These are phyloP conservation scores for Pseudonitzschia multiseries DNA, from an alignment of 108 stramenopile species.

Conservation along the genomic window DNA sequence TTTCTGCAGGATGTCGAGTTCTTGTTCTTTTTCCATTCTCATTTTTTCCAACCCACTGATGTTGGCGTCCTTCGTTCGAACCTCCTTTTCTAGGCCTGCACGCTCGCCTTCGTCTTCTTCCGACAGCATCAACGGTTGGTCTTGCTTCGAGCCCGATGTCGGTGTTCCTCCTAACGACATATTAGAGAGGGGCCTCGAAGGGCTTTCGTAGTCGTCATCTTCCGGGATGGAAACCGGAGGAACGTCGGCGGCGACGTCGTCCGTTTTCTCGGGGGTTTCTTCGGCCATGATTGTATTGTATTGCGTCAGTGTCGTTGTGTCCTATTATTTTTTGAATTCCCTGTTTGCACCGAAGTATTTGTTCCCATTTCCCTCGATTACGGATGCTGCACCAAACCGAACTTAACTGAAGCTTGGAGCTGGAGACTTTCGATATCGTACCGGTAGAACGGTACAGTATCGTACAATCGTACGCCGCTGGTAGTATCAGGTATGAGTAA, in stretches of 20 bases:
- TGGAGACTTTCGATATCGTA: too few relatives aligned
- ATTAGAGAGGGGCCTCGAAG: background rate
- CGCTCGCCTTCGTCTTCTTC: slow-evolving; percentile 36
- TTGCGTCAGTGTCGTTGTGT: background rate
- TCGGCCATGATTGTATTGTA: background rate
- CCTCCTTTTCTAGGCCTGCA: slow-evolving; percentile 43
- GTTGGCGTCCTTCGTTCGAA: slow-evolving; percentile 44
- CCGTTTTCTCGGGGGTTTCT: slow-evolving; percentile 2
- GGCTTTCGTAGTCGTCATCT: background rate
- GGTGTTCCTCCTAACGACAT: background rate
- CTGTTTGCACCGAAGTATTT: background rate
- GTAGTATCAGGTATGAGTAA: too few relatives aligned
- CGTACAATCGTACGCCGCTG: too few relatives aligned
- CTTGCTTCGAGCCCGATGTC: background rate
- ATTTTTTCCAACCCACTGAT: slow-evolving; percentile 47
- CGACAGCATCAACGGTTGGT: slow-evolving; percentile 19
- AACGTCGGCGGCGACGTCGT: background rate
- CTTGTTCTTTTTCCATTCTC: slow-evolving; percentile 50
- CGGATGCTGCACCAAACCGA: too few relatives aligned
- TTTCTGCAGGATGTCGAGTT: slow-evolving; percentile 42
- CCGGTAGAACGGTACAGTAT: too few relatives aligned
- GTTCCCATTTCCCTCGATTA: too few relatives aligned
- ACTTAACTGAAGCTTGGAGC: too few relatives aligned
- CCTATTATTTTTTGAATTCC: too few relatives aligned
- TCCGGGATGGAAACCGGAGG: slow-evolving; percentile 4